A percentile compares a stretch with the other conserved stretches of the same genome.
phyloP scores from a whole-genome alignment of 768 basidiomycete species.

The Kwoniella sp. region DNA sequence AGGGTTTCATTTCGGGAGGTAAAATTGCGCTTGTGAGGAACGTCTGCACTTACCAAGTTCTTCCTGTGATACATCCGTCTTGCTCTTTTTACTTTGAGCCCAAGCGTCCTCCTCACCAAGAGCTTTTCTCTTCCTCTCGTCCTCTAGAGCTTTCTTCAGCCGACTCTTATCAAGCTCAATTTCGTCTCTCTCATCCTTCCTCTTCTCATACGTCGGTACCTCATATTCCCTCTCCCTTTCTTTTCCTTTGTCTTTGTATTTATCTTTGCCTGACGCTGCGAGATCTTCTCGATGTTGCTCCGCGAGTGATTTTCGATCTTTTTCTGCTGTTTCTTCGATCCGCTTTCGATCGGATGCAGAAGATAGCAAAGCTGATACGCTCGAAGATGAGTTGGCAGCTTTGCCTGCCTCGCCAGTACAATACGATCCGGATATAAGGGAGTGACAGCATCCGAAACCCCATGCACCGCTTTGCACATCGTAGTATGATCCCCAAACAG shows the following conservation, averaged over 20 bases:
- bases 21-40: too few species aligned
- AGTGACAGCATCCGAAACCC: slow-evolving; percentile 97
- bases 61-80: slow-evolving; percentile 82
- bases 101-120: slow-evolving; percentile 59
- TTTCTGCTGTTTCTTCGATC: slow-evolving; percentile 39
- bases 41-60: slow-evolving; percentile 44
- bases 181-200: slow-evolving; percentile 75
- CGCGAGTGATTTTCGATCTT: slow-evolving; percentile 42
- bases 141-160: slow-evolving; percentile 69
- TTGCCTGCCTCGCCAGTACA: slow-evolving; percentile 87
- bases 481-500: slow-evolving; percentile 98
- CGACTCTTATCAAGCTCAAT: slow-evolving; percentile 72
- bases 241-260: slow-evolving; percentile 16
- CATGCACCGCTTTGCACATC: slow-evolving; percentile 69
- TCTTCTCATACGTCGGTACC: slow-evolving; percentile 65
- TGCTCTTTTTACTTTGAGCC: slow-evolving; percentile 63
- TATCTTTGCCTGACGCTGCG: too few species aligned
- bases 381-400: slow-evolving; percentile 73
- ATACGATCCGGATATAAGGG: slow-evolving; percentile 76
- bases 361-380: slow-evolving; percentile 67
- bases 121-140: slow-evolving; percentile 77
- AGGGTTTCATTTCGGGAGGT: too few species aligned
- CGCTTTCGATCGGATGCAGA: slow-evolving; percentile 28
- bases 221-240: slow-evolving; percentile 26
- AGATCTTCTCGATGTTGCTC: slow-evolving; percentile 45